Percentiles rank a stretch among this genome's conserved stretches.
These are phyloP conservation scores for Colletotrichum paranaense DNA, from an alignment of 2,329 filamentous ascomycete species.

Conservation along the genomic window DNA sequence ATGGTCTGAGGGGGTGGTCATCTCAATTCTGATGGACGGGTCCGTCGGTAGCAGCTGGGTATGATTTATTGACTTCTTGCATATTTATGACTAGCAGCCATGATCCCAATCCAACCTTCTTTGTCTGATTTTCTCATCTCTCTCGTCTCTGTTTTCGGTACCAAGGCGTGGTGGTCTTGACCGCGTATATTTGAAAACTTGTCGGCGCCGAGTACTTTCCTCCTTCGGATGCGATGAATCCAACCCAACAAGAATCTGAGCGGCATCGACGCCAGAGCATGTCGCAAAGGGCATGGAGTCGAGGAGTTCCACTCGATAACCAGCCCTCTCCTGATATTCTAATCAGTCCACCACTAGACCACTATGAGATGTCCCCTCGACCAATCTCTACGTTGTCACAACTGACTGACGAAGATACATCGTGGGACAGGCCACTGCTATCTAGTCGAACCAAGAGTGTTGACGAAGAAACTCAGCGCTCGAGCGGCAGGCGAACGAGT, in stretches of 20 bases:
- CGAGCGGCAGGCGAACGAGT: not conserved
- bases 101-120: not conserved
- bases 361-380: not conserved
- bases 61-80: not conserved
- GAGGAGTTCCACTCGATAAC: not conserved
- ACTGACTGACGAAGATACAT: not conserved
- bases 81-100: not conserved
- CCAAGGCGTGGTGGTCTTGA: not conserved
- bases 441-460: not conserved
- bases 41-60: not conserved
- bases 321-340: not conserved
- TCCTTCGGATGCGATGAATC: not conserved
- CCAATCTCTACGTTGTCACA: not conserved
- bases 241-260: not conserved
- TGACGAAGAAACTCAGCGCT: not conserved
- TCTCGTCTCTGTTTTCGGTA: not conserved
- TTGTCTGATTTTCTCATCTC: not conserved
- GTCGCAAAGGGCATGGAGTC: not conserved
- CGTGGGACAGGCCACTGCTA: not conserved
- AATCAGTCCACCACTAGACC: not conserved
- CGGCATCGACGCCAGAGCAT: not conserved
- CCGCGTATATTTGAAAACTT: not conserved
- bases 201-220: no score
- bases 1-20: not conserved
- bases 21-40: not conserved